Base-by-base conservation (phyloP, 192 early-diverging fungal species). In the Funneliformis mosseae region DNA sequence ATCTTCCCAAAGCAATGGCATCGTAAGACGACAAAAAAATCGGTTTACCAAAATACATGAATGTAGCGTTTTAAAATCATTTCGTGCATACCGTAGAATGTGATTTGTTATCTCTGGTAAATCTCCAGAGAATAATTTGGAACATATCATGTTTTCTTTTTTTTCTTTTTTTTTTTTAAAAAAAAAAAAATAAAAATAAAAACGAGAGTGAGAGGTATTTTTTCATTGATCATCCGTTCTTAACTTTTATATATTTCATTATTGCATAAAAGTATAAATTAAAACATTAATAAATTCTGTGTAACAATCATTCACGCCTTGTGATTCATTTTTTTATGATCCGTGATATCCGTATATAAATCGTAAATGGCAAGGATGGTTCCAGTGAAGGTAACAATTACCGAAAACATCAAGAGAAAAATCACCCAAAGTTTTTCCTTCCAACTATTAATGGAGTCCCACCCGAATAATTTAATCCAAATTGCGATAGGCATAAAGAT, bases 401-500 rank as follows among this genome's bases (percentile, higher is more conserved):
- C 18, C 21, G 67, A 46, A 73, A 84, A 83, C 23, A 77, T 41
- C n/a, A 86, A 41, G 33, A 64, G 79, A 50, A 83, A 68, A 6
- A 64, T 81, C 23, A 83, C 78, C 85, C 83, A 86, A 16, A 76
- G 0, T 69, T 81, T 76, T 80, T 86, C 85, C 45, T 81, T 79
- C 82, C 80, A 80, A 14, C n/a, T 33, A 16, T 68, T 73, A 76
- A 86, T 75, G 14, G 75, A 79, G 28, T 78, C 81, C 86, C 88
- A 88, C n/a, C 89, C 89, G 70, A 86, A 81, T 39, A 92, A 71
- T 55, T 81, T 84, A 64, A 80, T 84, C 83, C 91, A 86, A 77
- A 88, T 86, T 6, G 83, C 33, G 18, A 91, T 82, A 2, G 91
- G 91, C 70, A 92, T 78, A 38, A 92, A 82, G 77, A 85, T 88